phyloP scores from a whole-genome alignment of 495 filamentous ascomycete species.

The Aspergillus sparsus region DNA sequence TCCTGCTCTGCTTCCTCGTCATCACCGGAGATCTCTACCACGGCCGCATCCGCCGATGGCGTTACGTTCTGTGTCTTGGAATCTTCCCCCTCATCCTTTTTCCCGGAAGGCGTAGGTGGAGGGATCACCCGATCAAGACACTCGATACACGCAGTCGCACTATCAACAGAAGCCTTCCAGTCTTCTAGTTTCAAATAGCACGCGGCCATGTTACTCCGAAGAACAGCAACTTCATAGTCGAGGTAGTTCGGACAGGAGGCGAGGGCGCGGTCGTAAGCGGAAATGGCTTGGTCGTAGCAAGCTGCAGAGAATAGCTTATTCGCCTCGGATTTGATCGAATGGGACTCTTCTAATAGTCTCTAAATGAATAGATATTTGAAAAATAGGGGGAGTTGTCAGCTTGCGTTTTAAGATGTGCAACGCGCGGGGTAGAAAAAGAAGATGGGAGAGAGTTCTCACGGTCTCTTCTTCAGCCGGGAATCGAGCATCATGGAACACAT shows the following conservation, averaged over 20 bases:
- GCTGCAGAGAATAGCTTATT: conserved; percentile 73
- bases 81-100: conserved; percentile 21
- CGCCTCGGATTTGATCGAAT: conserved; percentile 72
- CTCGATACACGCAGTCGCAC: conserved; percentile 73
- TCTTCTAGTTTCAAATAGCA: conserved; percentile 84
- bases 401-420: conserved; percentile 14
- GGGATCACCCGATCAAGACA: conserved; percentile 63
- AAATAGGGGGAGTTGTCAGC: background rate
- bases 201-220: conserved; percentile 86
- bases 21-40: conserved; percentile 55
- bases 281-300: conserved; percentile 81
- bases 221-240: conserved; percentile 84
- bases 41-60: conserved; percentile 28
- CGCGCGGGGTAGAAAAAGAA: conserved; percentile 6
- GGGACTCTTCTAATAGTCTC: conserved; percentile 70
- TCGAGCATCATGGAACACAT: conserved; percentile 51
- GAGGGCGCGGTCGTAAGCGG: conserved; percentile 83
- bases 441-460: conserved; percentile 42
- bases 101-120: conserved; percentile 23
- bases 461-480: conserved; percentile 80
- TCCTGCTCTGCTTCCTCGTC: conserved; percentile 62
- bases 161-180: conserved; percentile 79
- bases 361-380: conserved; percentile 29
- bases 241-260: conserved; percentile 82
- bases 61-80: conserved; percentile 21